These are phyloP conservation scores for Calonectria pteridis DNA, from an alignment of 2,329 filamentous ascomycete species.

Conservation along the genomic window DNA sequence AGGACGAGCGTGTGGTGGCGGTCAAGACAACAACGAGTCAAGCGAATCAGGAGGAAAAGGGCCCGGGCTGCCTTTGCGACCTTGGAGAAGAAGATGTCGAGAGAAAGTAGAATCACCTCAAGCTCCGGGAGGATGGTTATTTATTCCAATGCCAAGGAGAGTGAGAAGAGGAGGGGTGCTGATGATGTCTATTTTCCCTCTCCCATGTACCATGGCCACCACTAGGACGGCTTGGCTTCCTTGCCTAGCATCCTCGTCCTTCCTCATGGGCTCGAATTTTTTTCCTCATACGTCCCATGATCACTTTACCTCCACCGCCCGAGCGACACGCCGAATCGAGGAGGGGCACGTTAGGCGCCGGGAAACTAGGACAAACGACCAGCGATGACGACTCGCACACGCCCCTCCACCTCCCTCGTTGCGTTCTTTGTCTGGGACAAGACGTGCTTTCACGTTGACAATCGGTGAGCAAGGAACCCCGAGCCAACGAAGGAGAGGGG, in stretches of 20 bases:
- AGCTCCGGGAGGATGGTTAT: conserved; percentile 12
- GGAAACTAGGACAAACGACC: conserved; percentile 15
- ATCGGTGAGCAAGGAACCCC: conserved; percentile 7
- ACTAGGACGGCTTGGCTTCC: conserved; percentile 7
- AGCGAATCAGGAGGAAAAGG: neutral
- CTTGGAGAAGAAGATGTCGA: neutral
- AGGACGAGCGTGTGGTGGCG: neutral
- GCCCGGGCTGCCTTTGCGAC: neutral
- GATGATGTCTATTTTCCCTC: conserved; percentile 18
- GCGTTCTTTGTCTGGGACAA: conserved; percentile 4
- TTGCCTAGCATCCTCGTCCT: conserved; percentile 13
- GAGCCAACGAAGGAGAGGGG: neutral
- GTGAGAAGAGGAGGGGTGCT: neutral
- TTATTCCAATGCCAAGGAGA: conserved; percentile 21
- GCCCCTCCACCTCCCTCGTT: conserved; percentile 1
- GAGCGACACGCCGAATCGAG: conserved; percentile 9
- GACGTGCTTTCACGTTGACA: conserved; percentile 1
- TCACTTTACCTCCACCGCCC: conserved; percentile 28
- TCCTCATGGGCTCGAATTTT: conserved; percentile 11
- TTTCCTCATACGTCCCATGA: conserved; percentile 26
- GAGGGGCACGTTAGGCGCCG: conserved; percentile 7
- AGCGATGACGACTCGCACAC: conserved; percentile 4
- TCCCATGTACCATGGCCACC: conserved; percentile 5
- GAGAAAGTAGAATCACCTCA: conserved; percentile 15
- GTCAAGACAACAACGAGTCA: conserved; percentile 6